phyloP scores from a whole-genome alignment of 306 rosid species.

The Vigna angularis region DNA sequence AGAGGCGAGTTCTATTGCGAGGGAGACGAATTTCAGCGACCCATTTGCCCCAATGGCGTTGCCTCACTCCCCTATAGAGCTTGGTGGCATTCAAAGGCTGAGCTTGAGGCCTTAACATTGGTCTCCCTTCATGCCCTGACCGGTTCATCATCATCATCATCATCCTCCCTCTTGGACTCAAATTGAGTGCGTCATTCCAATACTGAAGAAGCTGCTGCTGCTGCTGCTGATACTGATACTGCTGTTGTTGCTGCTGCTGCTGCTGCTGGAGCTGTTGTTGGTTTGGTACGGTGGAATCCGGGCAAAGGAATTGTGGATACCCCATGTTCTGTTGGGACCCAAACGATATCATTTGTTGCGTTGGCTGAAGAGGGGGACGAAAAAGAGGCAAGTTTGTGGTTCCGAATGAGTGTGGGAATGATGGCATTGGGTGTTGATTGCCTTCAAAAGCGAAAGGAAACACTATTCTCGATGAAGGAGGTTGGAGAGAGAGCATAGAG shows the following conservation, averaged over 20 bases:
- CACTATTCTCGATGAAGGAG: slow-evolving; percentile 53
- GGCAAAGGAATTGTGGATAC: slow-evolving; percentile 41
- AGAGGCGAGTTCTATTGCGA: slow-evolving; percentile 80
- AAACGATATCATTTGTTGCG: slow-evolving; percentile 57
- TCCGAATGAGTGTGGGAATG: slow-evolving; percentile 49
- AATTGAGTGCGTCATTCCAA: slow-evolving; percentile 72
- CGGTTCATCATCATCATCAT: slow-evolving; percentile 61
- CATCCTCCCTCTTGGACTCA: slow-evolving; percentile 71
- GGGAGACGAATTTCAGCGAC: slow-evolving; percentile 96
- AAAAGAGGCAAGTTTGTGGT: slow-evolving; percentile 44
- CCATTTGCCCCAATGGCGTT: slow-evolving; percentile 99
- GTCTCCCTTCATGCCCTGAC: slow-evolving; percentile 52
- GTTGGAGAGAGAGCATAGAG: slow-evolving; percentile 40
- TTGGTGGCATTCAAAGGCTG: slow-evolving; percentile 66
- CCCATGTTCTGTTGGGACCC: slow-evolving; percentile 44
- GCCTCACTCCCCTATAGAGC: slow-evolving; percentile 93
- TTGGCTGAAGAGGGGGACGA: slow-evolving; percentile 45
- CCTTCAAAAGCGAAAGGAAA: slow-evolving; percentile 75
- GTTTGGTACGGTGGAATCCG: slow-evolving; percentile 8
- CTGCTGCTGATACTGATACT: slow-evolving; percentile 45
- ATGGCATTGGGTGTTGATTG: slow-evolving; percentile 56
- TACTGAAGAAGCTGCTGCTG: slow-evolving; percentile 69
- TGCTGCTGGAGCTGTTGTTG: slow-evolving; percentile 33
- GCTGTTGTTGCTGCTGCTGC: background rate
- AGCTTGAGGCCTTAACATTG: slow-evolving; percentile 52